Evolutionary conservation across 768 basidiomycete species (phyloP).

Genomic region (Dendrothele bispora): DNA sequence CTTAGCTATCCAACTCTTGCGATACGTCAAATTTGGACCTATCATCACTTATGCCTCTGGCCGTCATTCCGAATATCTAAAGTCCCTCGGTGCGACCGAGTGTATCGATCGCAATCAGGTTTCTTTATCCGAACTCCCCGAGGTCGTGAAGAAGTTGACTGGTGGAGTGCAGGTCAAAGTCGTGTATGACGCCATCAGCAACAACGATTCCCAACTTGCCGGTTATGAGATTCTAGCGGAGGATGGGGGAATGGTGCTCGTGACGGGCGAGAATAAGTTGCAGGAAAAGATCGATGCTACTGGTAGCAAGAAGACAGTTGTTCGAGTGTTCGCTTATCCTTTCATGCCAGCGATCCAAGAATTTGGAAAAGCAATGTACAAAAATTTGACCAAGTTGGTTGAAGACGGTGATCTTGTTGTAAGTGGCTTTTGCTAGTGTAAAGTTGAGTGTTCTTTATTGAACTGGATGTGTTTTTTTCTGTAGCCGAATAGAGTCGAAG

Average conservation of each 20-base stretch:
- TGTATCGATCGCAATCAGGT: constrained; percentile 30
- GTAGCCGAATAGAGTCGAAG: constrained; percentile 41
- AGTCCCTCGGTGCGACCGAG: constrained; percentile 38
- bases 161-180: background rate
- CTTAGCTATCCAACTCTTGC: constrained; percentile 3
- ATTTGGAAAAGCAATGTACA: background rate
- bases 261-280: too few relatives aligned
- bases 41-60: constrained; percentile 39
- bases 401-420: background rate
- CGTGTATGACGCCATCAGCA: background rate
- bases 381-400: background rate
- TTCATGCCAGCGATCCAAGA: background rate
- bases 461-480: too few relatives aligned
- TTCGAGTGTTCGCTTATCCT: background rate
- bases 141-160: background rate
- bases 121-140: background rate
- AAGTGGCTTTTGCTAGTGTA: background rate
- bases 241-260: constrained; percentile 6
- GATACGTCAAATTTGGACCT: constrained; percentile 1
- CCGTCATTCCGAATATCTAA: constrained; percentile 26
- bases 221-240: background rate
- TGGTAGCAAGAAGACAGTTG: background rate
- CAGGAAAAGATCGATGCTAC: too few relatives aligned
- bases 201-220: background rate
- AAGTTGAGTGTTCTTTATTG: background rate